Percentiles rank a stretch among this genome's conserved stretches.
These are phyloP conservation scores for Pestalotiopsis sp. DNA, from an alignment of 2,329 filamentous ascomycete genomes.

Conservation along the genomic window DNA sequence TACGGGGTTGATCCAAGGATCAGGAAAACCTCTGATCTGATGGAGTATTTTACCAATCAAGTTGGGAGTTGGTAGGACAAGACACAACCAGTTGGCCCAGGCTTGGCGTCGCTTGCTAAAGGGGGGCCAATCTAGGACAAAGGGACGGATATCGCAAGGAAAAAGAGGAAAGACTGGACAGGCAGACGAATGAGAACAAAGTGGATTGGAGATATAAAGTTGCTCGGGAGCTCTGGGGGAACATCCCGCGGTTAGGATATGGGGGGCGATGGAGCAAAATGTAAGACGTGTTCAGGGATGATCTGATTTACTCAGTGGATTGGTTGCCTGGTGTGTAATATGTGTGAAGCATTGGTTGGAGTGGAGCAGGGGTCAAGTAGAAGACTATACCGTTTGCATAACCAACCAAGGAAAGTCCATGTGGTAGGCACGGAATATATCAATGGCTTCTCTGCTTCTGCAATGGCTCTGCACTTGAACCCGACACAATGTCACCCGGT, in stretches of 20 bases:
- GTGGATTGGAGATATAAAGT: background rate
- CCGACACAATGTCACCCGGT: background rate
- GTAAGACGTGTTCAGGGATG: background rate
- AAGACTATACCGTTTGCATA: background rate
- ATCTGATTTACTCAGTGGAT: background rate
- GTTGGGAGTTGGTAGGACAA: too few relatives aligned
- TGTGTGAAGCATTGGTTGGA: background rate
- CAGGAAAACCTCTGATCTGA: background rate
- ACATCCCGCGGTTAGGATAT: background rate
- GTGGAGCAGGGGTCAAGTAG: background rate
- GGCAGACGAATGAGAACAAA: background rate
- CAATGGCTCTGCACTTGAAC: background rate
- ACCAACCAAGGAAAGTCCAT: background rate
- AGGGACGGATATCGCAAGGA: background rate
- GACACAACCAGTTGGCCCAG: background rate
- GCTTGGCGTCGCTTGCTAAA: background rate
- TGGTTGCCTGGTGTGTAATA: background rate
- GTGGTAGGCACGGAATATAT: background rate
- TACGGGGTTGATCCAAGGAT: background rate
- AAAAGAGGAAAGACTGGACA: background rate
- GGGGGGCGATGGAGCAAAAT: background rate
- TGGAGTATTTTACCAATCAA: too few relatives aligned
- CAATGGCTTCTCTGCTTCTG: background rate
- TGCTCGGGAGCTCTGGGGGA: background rate
- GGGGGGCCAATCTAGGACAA: background rate